Percentiles rank a stretch among this genome's conserved stretches.
phyloP scores from a whole-genome alignment of 2,329 filamentous ascomycete species.

The Penicillium sp. region DNA sequence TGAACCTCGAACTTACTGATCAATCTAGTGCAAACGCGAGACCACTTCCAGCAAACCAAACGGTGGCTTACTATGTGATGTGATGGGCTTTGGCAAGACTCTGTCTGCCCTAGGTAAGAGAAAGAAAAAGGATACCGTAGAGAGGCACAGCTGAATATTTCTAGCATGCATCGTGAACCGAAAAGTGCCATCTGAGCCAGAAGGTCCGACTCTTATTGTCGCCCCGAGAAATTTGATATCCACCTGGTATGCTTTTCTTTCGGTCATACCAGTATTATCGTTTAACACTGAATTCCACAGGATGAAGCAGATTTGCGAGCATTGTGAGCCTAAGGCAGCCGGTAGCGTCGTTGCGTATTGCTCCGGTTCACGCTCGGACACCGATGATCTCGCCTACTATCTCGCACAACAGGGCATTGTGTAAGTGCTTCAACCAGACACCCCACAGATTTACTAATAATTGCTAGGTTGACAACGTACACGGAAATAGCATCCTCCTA shows the following conservation, averaged over 20 bases:
- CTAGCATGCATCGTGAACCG: neutral
- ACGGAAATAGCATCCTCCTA: neutral
- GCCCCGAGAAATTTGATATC: neutral
- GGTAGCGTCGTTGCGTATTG: neutral
- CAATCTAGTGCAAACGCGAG: neutral
- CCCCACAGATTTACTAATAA: rapidly evolving
- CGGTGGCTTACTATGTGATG: neutral
- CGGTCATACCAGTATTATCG: neutral
- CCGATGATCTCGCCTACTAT: neutral
- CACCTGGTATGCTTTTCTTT: neutral
- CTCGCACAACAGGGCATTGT: neutral
- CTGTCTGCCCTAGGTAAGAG: neutral
- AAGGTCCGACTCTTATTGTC: neutral
- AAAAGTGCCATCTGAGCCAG: neutral
- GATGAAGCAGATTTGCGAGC: neutral
- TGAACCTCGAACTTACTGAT: neutral
- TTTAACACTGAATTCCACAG: neutral
- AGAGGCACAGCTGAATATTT: neutral
- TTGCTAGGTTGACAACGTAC: neutral
- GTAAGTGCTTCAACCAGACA: neutral
- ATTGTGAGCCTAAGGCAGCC: neutral
- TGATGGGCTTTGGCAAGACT: constrained; percentile 1
- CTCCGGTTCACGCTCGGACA: neutral
- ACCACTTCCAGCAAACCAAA: neutral
- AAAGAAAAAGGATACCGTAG: too few relatives aligned